Evolutionary conservation across 345 rosid genomes (phyloP), one percentile per base, ranked within the genome.

Genomic region (Nasturtium officinale): DNA sequence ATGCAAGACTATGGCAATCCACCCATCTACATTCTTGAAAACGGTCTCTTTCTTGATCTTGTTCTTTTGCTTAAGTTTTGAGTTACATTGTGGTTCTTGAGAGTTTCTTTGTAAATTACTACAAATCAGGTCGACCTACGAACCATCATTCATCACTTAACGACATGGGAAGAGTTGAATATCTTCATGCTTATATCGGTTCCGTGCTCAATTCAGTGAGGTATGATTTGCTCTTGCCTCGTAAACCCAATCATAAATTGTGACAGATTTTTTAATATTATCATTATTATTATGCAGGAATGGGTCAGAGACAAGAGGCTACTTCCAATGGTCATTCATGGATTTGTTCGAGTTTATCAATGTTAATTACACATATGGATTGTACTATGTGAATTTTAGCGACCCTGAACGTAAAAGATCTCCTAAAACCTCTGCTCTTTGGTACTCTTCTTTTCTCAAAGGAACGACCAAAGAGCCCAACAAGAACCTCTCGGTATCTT

Each of bases 381-480:
- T 38, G 4, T 38, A 38, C 5, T 38, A 1, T 38, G 43, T 38
- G 43, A 12, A 38, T 38, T 38, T 38, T 38, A 38, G 43, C 11
- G n/a, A 38, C 5, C 43, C 43, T 0, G 43, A 38, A 38, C n/a
- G 43, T 38, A 38, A 38, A 38, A 38, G n/a, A 38, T 38, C 43
- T 38, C 43, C 43, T 2, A 38, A 38, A 38, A 38, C 43, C 15
- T 38, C 85, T 15, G 80, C 89, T 8, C 59, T 70, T 38, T 83
- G 87, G 87, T 83, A 79, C 70, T 81, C 85, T 48, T 29, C 62
- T 23, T 82, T 82, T 54, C 76, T 80, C 62, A 83, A 78, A 37
- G 86, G 89, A 52, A 23, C 37, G 12, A 37, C 15, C 5, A 38
- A 38, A 38, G 43, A 11, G 4, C 43, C 43, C n/a, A 38, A 11